Conservation (phyloP, 176 grass and related monocot genomes). For the Saccharum officinarum region DNA sequence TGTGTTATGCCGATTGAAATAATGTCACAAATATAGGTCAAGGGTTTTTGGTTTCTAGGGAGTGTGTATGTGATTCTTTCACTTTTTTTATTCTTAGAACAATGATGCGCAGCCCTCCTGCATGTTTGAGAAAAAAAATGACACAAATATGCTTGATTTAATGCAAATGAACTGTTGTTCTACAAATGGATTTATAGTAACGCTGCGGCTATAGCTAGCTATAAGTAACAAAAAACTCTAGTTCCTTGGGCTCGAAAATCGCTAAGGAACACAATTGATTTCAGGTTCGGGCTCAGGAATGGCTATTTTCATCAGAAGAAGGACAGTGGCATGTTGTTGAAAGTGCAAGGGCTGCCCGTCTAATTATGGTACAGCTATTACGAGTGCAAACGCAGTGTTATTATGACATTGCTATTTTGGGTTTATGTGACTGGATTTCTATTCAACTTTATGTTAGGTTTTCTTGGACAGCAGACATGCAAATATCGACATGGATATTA, state of each 20-base stretch:
- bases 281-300: conserved; percentile 87
- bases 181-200: neutral
- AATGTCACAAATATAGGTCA: neutral
- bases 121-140: neutral
- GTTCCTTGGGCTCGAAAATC: neutral
- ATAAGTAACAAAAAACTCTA: neutral
- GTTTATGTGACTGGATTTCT: neutral
- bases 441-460: conserved; percentile 54
- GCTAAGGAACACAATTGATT: conserved; percentile 31
- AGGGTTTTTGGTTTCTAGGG: neutral
- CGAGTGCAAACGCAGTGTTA: conserved; percentile 1
- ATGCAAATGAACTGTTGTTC: conserved; percentile 5
- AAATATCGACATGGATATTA: conserved; percentile 71
- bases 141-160: conserved; percentile 21
- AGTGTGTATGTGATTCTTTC: neutral
- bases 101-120: neutral
- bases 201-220: neutral
- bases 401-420: conserved; percentile 28
- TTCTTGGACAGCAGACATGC: conserved; percentile 89
- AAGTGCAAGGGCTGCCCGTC: conserved; percentile 85
- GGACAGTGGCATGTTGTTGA: conserved; percentile 91
- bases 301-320: conserved; percentile 95
- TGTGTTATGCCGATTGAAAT: neutral
- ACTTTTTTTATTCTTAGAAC: neutral
- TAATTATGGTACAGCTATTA: conserved; percentile 68